Evolutionary conservation across 1,284 basidiomycete genomes (phyloP), one percentile per base, ranked within the genome.

Genomic region (Phaffia rhodozyma): DNA sequence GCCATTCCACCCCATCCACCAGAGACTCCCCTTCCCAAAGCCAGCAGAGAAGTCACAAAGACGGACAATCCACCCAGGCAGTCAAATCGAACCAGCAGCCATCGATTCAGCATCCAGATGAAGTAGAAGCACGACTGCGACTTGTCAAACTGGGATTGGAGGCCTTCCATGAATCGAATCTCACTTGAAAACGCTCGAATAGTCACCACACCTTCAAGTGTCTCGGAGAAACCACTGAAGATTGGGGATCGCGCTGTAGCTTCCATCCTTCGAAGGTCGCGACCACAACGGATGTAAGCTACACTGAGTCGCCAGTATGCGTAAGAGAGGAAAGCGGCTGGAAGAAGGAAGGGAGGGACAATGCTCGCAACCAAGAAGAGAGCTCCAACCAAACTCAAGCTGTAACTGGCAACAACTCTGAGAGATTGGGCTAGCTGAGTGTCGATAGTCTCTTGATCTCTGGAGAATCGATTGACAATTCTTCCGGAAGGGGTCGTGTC

Each of bases 181-280:
- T 93, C 90, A 1, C 84, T 87, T 11, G 86, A 86, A 75, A 92
- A 96, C 0, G 91, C 92, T 57, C 91, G 83, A 49, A 94, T 88
- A n/a, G 87, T 86, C 54, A 89, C 77, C 58, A 91, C 85, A 25
- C 89, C 88, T 60, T 79, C 81, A 49, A 91, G 78, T 18, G 90
- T 77, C 71, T 92, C 89, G 66, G 81, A 82, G 70, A 91, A 90
- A 60, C 86, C 86, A 2, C 85, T 83, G 72, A 85, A 86, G 63
- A 87, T 86, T 0, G 85, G 86, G 3, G 84, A 86, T 20, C 84
- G 78, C 1, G 81, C 79, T 68, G 83, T 86, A 3, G 84, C 84
- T 73, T 91, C 87, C 81, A 91, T 85, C 25, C 88, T 79, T 57
- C 87, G 81, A 32, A 91, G 76, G 70, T 88, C 86, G 61, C 88